Conservation (phyloP, 2,329 filamentous ascomycete species). For the Cladosporium colombiae region DNA sequence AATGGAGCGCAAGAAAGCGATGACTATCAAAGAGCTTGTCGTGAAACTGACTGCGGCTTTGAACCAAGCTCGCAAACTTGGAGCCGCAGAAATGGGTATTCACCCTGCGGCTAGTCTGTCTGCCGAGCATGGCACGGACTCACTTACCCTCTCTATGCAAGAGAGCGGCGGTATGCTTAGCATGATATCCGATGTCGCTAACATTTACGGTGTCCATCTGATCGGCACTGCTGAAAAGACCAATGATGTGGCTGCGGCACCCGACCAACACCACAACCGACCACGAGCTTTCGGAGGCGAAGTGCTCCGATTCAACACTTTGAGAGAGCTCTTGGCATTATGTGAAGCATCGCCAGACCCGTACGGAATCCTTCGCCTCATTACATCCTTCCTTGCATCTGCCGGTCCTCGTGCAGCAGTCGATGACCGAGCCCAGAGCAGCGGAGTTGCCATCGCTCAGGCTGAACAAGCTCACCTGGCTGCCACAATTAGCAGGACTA, state of each 20-base stretch:
- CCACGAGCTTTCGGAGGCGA: constrained; percentile 67
- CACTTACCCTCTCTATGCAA: constrained; percentile 23
- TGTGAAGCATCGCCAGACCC: constrained; percentile 94
- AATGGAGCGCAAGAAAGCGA: constrained; percentile 83
- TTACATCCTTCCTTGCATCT: constrained; percentile 77
- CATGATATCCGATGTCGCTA: constrained; percentile 30
- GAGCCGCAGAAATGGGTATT: constrained; percentile 93
- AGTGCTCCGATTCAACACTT: constrained; percentile 79
- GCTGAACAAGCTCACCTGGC: constrained; percentile 86
- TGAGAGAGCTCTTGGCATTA: constrained; percentile 88
- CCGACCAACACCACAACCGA: not conserved
- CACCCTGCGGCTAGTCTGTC: constrained; percentile 88
- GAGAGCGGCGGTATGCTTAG: constrained; percentile 31
- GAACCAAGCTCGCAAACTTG: constrained; percentile 86
- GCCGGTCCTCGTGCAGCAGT: constrained; percentile 61
- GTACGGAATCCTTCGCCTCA: constrained; percentile 83
- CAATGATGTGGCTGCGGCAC: not conserved
- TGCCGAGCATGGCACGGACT: constrained; percentile 56
- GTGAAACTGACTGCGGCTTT: constrained; percentile 79
- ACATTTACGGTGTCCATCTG: constrained; percentile 31
- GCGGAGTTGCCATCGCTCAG: constrained; percentile 67
- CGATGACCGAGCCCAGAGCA: constrained; percentile 23
- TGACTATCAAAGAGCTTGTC: constrained; percentile 84
- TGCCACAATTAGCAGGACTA: constrained; percentile 82
- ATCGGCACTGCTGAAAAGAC: not conserved